Base-by-base conservation (phyloP, 805 yeast genomes). In the Yarrowia phangngaensis region DNA sequence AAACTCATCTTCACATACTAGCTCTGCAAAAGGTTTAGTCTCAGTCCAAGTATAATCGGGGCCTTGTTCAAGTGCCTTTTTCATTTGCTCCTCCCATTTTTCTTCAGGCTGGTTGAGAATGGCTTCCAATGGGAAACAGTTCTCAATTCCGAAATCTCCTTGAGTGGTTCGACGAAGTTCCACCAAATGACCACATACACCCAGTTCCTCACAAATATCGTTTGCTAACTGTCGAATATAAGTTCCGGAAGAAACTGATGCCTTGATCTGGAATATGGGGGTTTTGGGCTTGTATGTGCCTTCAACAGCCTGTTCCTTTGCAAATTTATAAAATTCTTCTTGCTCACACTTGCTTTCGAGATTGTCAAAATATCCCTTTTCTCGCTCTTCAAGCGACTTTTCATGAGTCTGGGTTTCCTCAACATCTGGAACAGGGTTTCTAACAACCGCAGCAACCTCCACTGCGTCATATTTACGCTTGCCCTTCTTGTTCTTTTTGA, bases 221-320 rank as follows among this genome's bases (percentile, higher is more conserved):
- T 95, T 86, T 40, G 92, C 73, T 48, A 92, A 68, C 2, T 96
- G 83, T 56, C 99, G 74, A 40, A 92, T 88, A 59, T 92, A 92
- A 0, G 97, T 92, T 1, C 99, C 99, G 0, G 97, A 87, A 1
- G 95, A 83, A 0, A 90, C 98, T 26, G 76, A 74, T 4, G 94
- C 77, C 12, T 73, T 75, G 56, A 92, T 77, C 57, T 83, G 89
- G 19, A 90, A 58, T 40, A 82, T 57, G 1, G 68, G 68, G 8
- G 60, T 28, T 14, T 26, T 31, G 20, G 36, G 26, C n/a, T 51
- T 12, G 19, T 41, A 49, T 4, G 32, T 6, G 13, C 31, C 46
- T 13, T 22, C 31, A 2, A 94, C 92, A 2, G 86, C 79, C 53
- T 74, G 70, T 55, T 16, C 59, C 63, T 69, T 70, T 43, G 68